These are phyloP conservation scores for Beauveria varroae DNA, from an alignment of 2,329 filamentous ascomycete species.

Conservation along the genomic window DNA sequence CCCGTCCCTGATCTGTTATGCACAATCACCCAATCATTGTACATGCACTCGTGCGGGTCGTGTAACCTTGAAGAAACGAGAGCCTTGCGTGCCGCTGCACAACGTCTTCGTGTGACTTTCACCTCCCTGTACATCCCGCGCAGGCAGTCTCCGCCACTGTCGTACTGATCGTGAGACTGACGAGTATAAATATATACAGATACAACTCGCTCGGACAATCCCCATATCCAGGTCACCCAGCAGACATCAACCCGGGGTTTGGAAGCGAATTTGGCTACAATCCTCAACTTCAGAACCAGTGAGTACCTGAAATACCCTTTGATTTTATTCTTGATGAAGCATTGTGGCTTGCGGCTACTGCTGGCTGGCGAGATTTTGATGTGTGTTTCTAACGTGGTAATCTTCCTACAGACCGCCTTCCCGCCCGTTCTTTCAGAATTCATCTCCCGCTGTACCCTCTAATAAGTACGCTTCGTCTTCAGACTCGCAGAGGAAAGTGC, in stretches of 20 bases:
- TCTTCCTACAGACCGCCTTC: background rate
- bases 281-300: background rate
- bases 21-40: constrained; percentile 1
- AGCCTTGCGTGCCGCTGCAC: background rate
- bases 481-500: too few species aligned
- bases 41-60: background rate
- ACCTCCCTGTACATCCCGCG: background rate
- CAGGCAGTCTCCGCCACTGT: background rate
- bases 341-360: background rate
- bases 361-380: background rate
- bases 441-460: too few species aligned
- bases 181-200: background rate
- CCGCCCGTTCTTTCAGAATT: too few species aligned
- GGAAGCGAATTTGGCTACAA: too few species aligned
- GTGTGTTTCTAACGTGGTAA: background rate
- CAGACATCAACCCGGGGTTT: too few species aligned
- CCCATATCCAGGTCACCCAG: background rate
- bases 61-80: background rate
- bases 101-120: background rate
- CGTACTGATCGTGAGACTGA: constrained; percentile 1
- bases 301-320: background rate
- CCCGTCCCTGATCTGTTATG: background rate
- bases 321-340: background rate
- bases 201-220: background rate
- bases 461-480: too few species aligned